A percentile compares a stretch with the other conserved stretches of the same genome.
Evolutionary conservation across 2,329 filamentous ascomycete species (phyloP).

Genomic region (Epichloe sp.): DNA sequence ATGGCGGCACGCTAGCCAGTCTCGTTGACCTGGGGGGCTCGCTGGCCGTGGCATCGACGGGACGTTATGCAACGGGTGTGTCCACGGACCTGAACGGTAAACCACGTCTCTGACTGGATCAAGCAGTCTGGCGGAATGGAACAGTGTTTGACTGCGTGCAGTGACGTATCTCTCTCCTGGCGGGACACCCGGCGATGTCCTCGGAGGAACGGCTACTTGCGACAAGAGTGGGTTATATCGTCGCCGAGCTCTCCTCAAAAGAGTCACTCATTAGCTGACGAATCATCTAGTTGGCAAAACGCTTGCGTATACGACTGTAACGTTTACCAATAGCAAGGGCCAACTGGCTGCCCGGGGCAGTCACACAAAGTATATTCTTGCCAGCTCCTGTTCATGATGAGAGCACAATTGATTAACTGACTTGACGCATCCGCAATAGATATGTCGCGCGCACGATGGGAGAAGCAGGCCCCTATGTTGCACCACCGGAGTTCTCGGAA

Average conservation of each 20-base stretch:
- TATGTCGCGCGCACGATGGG: slow-evolving; percentile 28
- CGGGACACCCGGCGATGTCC: slow-evolving; percentile 41
- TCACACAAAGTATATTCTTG: slow-evolving; percentile 45
- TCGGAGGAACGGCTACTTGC: slow-evolving; percentile 43
- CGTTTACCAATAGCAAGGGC: slow-evolving; percentile 45
- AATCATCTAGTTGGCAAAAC: slow-evolving; percentile 44
- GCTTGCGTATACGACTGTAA: slow-evolving; percentile 46
- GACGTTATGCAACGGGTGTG: slow-evolving; percentile 49
- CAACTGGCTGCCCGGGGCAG: slow-evolving; percentile 49
- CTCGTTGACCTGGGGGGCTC: slow-evolving; percentile 60
- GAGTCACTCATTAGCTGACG: slow-evolving; percentile 4
- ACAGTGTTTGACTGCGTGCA: slow-evolving; percentile 15
- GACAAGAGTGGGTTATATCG: slow-evolving; percentile 39
- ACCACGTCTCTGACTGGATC: neutral
- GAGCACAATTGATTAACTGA: slow-evolving; percentile 1
- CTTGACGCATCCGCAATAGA: slow-evolving; percentile 15
- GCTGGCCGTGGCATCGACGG: slow-evolving; percentile 51
- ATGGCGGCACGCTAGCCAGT: slow-evolving; percentile 67
- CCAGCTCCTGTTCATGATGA: too few species aligned
- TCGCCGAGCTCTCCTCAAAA: neutral
- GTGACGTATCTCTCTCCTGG: slow-evolving; percentile 51
- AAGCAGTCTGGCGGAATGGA: neutral
- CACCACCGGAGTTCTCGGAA: slow-evolving; percentile 21
- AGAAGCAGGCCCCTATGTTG: slow-evolving; percentile 23
- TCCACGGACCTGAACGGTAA: slow-evolving; percentile 52